These are phyloP conservation scores for Mucor circinelloides DNA, from an alignment of 371 early-diverging fungal genomes.

Conservation along the genomic window DNA sequence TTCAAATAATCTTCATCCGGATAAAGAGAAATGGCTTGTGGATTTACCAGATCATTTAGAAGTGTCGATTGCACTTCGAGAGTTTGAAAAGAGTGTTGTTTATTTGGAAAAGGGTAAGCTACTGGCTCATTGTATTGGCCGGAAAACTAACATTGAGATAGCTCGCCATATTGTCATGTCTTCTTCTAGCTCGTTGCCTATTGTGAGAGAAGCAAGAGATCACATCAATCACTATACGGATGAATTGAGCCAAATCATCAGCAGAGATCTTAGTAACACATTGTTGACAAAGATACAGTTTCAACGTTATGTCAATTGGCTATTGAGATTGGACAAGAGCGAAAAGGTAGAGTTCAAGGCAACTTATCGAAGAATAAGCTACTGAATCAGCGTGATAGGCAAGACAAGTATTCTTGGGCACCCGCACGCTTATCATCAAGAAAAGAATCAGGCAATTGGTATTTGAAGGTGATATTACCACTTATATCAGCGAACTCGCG, in stretches of 20 bases:
- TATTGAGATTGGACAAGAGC: conserved; percentile 78
- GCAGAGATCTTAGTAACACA: conserved; percentile 78
- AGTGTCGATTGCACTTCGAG: conserved; percentile 85
- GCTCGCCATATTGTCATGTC: conserved; percentile 42
- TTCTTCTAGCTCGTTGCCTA: conserved; percentile 45
- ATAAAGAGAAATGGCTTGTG: conserved; percentile 66
- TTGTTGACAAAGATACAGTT: conserved; percentile 80
- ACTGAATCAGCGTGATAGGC: conserved; percentile 47
- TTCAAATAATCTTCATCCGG: conserved; percentile 21
- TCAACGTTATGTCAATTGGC: conserved; percentile 77
- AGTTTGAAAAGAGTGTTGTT: conserved; percentile 80
- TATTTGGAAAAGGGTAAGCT: conserved; percentile 69
- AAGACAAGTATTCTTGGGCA: conserved; percentile 74
- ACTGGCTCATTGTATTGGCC: background rate
- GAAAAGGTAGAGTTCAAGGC: conserved; percentile 59
- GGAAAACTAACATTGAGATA: conserved; percentile 2
- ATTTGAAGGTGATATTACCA: conserved; percentile 84
- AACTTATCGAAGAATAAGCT: background rate
- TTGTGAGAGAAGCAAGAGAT: conserved; percentile 51
- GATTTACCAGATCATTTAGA: conserved; percentile 86
- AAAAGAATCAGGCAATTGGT: conserved; percentile 83
- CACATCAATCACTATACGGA: conserved; percentile 69
- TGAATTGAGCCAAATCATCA: conserved; percentile 64
- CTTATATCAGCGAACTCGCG: conserved; percentile 85
- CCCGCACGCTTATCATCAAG: conserved; percentile 77